These are phyloP conservation scores for Phoma sp. DNA, from an alignment of 2,329 filamentous ascomycete genomes.

Conservation along the genomic window DNA sequence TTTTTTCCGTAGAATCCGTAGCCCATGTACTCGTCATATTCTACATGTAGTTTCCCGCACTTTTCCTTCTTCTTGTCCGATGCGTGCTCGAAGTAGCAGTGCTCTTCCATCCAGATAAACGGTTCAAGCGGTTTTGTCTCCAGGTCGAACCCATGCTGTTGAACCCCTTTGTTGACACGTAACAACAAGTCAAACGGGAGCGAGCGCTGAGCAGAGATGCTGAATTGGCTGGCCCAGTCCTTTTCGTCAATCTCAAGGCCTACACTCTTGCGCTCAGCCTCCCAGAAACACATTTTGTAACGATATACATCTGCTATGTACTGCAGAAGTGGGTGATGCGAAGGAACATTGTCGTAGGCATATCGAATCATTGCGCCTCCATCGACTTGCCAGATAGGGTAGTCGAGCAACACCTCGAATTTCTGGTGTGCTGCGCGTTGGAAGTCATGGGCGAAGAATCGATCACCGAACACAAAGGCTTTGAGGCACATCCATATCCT, in stretches of 20 bases:
- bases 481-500: background rate
- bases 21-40: background rate
- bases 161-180: background rate
- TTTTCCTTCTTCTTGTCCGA: background rate
- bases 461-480: background rate
- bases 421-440: background rate
- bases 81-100: background rate
- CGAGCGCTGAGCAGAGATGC: too few relatives aligned
- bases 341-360: background rate
- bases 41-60: background rate
- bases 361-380: background rate
- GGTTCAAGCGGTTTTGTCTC: too few relatives aligned
- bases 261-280: too few relatives aligned
- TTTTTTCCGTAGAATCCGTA: background rate
- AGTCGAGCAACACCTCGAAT: background rate
- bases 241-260: rapidly evolving
- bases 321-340: too few relatives aligned
- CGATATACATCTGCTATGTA: too few relatives aligned
- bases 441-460: background rate
- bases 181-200: background rate
- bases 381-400: background rate
- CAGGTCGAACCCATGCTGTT: background rate
- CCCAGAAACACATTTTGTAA: too few relatives aligned
- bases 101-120: background rate
- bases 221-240: too few relatives aligned